phyloP scores from a whole-genome alignment of 2,329 filamentous ascomycete species.

The Hypoxylon sp. region DNA sequence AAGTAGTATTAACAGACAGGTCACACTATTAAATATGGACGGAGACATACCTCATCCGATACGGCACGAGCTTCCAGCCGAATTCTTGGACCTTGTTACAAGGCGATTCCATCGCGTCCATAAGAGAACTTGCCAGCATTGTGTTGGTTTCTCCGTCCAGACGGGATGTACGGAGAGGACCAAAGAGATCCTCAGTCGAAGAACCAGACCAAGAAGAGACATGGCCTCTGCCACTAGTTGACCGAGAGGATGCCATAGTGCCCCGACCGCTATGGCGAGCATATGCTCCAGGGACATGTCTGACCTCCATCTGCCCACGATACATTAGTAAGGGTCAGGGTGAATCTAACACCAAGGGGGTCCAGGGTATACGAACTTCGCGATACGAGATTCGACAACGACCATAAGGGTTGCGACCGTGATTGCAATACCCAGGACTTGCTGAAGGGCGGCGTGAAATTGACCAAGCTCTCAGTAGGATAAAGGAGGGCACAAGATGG shows the following conservation, averaged over 20 bases:
- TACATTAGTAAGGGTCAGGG: background rate
- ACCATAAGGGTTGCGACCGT: background rate
- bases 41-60: slow-evolving; percentile 49
- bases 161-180: slow-evolving; percentile 30
- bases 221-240: slow-evolving; percentile 17
- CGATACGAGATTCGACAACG: background rate
- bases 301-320: slow-evolving; percentile 16
- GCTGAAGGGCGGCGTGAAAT: background rate
- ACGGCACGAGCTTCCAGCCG: slow-evolving; percentile 41
- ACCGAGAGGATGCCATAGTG: slow-evolving; percentile 10
- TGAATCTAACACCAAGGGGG: background rate
- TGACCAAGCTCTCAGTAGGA: background rate
- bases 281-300: slow-evolving; percentile 24
- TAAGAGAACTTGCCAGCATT: slow-evolving; percentile 31
- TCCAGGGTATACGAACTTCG: slow-evolving; percentile 6
- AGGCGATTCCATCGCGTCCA: slow-evolving; percentile 34
- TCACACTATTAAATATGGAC: background rate
- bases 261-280: slow-evolving; percentile 24
- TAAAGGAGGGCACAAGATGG: slow-evolving; percentile 1
- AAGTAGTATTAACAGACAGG: slow-evolving; percentile 49
- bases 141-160: slow-evolving; percentile 32
- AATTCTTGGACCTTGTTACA: slow-evolving; percentile 33
- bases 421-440: background rate
- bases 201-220: slow-evolving; percentile 41
- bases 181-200: slow-evolving; percentile 40